Percentiles rank a stretch among this genome's conserved stretches.
phyloP scores from a whole-genome alignment of 2,329 filamentous ascomycete species.

The Orbilia ellipsospora region DNA sequence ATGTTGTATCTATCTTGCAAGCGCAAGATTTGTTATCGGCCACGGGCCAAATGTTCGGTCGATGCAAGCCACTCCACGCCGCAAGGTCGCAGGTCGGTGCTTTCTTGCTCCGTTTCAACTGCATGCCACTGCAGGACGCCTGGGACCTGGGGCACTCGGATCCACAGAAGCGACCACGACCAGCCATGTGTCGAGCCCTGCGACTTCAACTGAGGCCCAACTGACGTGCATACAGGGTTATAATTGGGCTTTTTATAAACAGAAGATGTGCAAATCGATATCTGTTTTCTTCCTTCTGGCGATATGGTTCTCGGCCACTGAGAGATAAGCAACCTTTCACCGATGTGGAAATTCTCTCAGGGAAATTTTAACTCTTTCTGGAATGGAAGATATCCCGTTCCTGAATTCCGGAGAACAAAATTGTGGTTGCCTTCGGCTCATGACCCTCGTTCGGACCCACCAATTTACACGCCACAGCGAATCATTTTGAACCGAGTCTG shows the following conservation, averaged over 20 bases:
- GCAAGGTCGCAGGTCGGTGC: constrained; percentile 30
- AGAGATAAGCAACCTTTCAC: no score
- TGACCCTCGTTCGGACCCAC: constrained; percentile 52
- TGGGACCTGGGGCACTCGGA: not conserved
- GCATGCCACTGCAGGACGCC: constrained; percentile 15
- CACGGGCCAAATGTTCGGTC: no score
- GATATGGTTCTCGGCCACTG: no score
- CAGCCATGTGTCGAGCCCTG: not conserved
- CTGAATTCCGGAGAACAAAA: constrained; percentile 50
- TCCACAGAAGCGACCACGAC: not conserved
- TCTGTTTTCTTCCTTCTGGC: no score
- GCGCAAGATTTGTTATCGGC: no score
- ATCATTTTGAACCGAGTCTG: constrained; percentile 17
- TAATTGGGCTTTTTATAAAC: not conserved
- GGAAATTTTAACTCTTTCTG: constrained; percentile 47
- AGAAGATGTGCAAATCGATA: no score
- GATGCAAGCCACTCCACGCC: constrained; percentile 1
- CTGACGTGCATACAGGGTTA: constrained; percentile 38
- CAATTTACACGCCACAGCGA: constrained; percentile 26
- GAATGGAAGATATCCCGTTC: constrained; percentile 48
- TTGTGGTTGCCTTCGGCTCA: constrained; percentile 54
- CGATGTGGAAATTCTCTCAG: constrained; percentile 5
- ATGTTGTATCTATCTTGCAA: no score
- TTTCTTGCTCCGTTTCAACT: constrained; percentile 5
- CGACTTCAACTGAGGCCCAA: constrained; percentile 13